Conservation (phyloP, 2,329 filamentous ascomycete species). For the Penicillium sp. region DNA sequence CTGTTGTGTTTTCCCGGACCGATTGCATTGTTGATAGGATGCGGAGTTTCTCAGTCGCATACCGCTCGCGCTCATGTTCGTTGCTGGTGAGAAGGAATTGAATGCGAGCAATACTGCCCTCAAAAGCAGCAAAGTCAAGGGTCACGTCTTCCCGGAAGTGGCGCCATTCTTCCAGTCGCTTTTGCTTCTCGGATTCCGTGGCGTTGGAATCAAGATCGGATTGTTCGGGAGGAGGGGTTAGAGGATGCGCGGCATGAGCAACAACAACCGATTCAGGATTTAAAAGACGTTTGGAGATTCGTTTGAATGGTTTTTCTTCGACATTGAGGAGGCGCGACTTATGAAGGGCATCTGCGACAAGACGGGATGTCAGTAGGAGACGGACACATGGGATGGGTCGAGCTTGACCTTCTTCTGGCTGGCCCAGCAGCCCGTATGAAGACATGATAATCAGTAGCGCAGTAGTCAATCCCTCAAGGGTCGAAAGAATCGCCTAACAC, state of each 20-base stretch:
- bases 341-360: conserved; percentile 65
- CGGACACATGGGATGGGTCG: conserved; percentile 5
- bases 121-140: conserved; percentile 82
- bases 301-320: conserved; percentile 87
- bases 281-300: conserved; percentile 74
- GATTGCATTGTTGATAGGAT: conserved; percentile 72
- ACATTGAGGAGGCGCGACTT: conserved; percentile 80
- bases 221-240: conserved; percentile 62
- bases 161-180: conserved; percentile 52
- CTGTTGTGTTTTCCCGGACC: conserved; percentile 68
- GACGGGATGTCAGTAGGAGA: conserved; percentile 16
- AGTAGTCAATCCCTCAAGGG: too few relatives aligned
- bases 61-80: conserved; percentile 72
- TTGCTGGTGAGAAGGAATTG: conserved; percentile 84
- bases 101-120: conserved; percentile 77
- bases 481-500: conserved; percentile 15
- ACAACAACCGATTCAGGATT: conserved; percentile 60
- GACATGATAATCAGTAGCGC: too few relatives aligned
- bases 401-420: conserved; percentile 52
- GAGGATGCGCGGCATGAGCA: conserved; percentile 50
- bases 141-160: conserved; percentile 75
- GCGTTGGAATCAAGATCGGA: conserved; percentile 40
- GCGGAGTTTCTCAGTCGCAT: conserved; percentile 69
- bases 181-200: conserved; percentile 47
- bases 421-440: conserved; percentile 63